Percentiles rank a stretch among this genome's conserved stretches.
These are phyloP conservation scores for Pythium biforme DNA, from an alignment of 352 stramenopile species.

Conservation along the genomic window DNA sequence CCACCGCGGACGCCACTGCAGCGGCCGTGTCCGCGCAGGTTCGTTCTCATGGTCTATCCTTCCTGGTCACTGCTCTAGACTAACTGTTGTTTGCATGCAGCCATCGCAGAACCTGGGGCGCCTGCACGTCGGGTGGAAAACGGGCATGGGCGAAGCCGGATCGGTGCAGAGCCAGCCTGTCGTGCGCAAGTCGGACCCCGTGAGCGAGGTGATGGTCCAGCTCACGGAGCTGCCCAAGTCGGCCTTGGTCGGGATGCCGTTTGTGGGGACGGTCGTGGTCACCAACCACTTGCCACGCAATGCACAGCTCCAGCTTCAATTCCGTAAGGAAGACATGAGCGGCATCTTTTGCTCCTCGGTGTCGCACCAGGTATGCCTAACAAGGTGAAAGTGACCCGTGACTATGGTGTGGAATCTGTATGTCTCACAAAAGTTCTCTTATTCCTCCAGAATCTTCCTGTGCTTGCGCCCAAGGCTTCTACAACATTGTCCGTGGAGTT, in stretches of 20 bases:
- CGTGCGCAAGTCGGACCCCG: constrained; percentile 50
- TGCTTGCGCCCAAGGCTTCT: constrained; percentile 46
- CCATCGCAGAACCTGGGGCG: constrained; percentile 64
- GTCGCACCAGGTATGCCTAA: constrained; percentile 71
- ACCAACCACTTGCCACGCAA: constrained; percentile 63
- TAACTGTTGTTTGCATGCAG: constrained; percentile 15
- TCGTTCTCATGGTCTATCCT: not conserved
- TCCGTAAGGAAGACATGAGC: constrained; percentile 63
- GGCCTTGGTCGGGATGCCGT: constrained; percentile 48
- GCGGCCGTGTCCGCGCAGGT: not conserved
- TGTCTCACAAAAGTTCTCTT: not conserved
- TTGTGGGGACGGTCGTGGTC: constrained; percentile 52
- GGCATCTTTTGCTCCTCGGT: constrained; percentile 73
- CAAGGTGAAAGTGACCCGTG: not conserved
- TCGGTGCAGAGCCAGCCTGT: constrained; percentile 81
- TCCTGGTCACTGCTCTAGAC: not conserved
- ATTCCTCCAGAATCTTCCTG: constrained; percentile 51
- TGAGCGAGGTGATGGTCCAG: constrained; percentile 44
- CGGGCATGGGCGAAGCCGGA: constrained; percentile 71
- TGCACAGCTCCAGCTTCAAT: constrained; percentile 74
- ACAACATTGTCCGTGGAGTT: constrained; percentile 59
- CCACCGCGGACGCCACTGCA: constrained; percentile 17
- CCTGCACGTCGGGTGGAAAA: constrained; percentile 84
- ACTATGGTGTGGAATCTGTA: not conserved
- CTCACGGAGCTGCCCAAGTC: constrained; percentile 49